These are phyloP conservation scores for Phaeophleospora eucalypticola DNA, from an alignment of 2,329 filamentous ascomycete genomes.

Conservation along the genomic window DNA sequence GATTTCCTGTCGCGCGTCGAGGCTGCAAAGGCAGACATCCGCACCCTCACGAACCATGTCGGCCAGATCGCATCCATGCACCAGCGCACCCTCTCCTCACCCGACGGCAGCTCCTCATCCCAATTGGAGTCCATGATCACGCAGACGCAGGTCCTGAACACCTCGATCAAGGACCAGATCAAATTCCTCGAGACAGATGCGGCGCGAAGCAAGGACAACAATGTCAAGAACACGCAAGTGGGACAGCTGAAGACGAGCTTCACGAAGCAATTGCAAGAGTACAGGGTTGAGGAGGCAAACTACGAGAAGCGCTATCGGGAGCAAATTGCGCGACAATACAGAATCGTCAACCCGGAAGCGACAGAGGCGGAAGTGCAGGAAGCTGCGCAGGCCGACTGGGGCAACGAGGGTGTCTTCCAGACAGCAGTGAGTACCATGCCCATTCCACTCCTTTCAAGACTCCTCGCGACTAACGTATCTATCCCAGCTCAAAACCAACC, in stretches of 20 bases:
- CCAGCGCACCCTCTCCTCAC: constrained; percentile 65
- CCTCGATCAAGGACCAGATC: constrained; percentile 74
- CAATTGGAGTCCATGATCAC: constrained; percentile 65
- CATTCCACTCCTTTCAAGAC: too few species aligned
- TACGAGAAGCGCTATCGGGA: constrained; percentile 70
- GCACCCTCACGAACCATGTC: constrained; percentile 62
- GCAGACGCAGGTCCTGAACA: constrained; percentile 68
- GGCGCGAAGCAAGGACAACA: constrained; percentile 59
- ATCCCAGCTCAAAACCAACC: constrained; percentile 66
- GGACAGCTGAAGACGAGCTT: constrained; percentile 68
- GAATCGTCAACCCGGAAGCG: constrained; percentile 69
- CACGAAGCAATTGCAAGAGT: constrained; percentile 65
- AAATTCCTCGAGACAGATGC: constrained; percentile 70
- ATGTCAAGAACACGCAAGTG: constrained; percentile 66
- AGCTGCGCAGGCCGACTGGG: constrained; percentile 68
- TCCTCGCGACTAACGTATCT: constrained; percentile 6
- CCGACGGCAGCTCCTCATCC: constrained; percentile 50
- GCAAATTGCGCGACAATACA: constrained; percentile 74
- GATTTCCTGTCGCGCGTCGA: constrained; percentile 67
- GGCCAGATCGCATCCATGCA: constrained; percentile 65
- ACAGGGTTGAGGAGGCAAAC: constrained; percentile 65
- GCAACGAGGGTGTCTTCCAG: constrained; percentile 76
- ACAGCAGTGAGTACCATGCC: constrained; percentile 68
- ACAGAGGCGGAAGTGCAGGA: constrained; percentile 66
- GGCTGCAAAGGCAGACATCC: constrained; percentile 64